These are phyloP conservation scores for Penicillium antarcticum DNA, from an alignment of 495 filamentous ascomycete species.

Conservation along the genomic window DNA sequence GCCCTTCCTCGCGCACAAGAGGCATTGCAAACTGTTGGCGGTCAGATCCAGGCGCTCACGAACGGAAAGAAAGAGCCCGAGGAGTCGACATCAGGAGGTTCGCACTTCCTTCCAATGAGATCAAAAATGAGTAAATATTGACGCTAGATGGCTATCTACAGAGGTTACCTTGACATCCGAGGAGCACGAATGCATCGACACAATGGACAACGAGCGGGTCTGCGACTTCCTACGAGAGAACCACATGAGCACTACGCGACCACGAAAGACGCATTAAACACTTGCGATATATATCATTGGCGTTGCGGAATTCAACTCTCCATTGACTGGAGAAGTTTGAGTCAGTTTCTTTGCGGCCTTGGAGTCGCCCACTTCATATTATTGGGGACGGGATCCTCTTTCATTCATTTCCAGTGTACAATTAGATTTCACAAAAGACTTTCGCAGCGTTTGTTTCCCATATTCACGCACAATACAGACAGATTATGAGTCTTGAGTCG, in stretches of 20 bases:
- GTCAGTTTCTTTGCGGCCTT: too few species aligned
- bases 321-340: constrained; percentile 1
- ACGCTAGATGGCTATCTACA: background rate
- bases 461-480: too few species aligned
- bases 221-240: constrained; percentile 7
- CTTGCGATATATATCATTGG: background rate
- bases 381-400: constrained; percentile 1
- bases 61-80: background rate
- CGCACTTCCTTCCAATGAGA: background rate
- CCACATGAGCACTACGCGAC: constrained; percentile 2
- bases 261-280: background rate
- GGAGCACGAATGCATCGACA: constrained; percentile 4
- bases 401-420: background rate
- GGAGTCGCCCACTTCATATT: background rate
- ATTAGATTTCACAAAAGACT: background rate
- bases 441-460: too few species aligned
- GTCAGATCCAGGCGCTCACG: background rate
- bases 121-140: background rate
- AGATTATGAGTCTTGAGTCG: too few species aligned
- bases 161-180: background rate
- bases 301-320: background rate
- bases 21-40: background rate
- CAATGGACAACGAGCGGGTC: constrained; percentile 1
- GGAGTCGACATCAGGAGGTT: background rate
- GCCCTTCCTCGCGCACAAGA: constrained; percentile 2